Conservation (phyloP, 306 rosid species). For the Lathyrus aphaca region DNA sequence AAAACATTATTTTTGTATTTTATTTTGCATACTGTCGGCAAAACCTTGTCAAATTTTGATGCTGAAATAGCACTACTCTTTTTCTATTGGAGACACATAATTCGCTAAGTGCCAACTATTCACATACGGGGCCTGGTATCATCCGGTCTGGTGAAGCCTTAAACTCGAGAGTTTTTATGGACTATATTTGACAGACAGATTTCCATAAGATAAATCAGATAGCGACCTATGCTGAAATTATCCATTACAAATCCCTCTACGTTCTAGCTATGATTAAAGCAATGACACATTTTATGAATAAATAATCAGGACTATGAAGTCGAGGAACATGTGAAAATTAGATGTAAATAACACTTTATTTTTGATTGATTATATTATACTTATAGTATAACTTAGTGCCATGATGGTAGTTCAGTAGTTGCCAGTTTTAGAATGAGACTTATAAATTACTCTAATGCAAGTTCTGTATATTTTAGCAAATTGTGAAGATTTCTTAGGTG, state of each 20-base stretch:
- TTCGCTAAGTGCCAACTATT: constrained; percentile 11
- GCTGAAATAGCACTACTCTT: too few relatives aligned
- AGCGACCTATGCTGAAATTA: constrained; percentile 34
- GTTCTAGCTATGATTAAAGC: constrained; percentile 16
- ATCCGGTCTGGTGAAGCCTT: constrained; percentile 32
- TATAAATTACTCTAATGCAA: too few relatives aligned
- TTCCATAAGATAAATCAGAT: constrained; percentile 35
- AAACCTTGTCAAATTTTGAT: too few relatives aligned
- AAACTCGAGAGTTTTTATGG: constrained; percentile 11
- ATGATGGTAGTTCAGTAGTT: background rate
- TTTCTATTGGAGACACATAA: too few relatives aligned
- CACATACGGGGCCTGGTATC: constrained; percentile 38
- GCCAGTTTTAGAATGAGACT: background rate
- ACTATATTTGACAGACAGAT: constrained; percentile 12
- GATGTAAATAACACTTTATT: background rate
- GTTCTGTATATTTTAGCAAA: background rate
- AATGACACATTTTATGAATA: background rate
- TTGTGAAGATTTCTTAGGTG: background rate
- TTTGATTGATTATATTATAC: background rate
- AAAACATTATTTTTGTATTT: too few relatives aligned
- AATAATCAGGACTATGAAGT: background rate
- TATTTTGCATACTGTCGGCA: too few relatives aligned
- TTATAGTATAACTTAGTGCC: background rate
- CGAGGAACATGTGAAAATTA: background rate
- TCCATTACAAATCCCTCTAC: constrained; percentile 37